Evolutionary conservation across 805 yeast genomes (phyloP).

Genomic region (Soucietia sequanensis): DNA sequence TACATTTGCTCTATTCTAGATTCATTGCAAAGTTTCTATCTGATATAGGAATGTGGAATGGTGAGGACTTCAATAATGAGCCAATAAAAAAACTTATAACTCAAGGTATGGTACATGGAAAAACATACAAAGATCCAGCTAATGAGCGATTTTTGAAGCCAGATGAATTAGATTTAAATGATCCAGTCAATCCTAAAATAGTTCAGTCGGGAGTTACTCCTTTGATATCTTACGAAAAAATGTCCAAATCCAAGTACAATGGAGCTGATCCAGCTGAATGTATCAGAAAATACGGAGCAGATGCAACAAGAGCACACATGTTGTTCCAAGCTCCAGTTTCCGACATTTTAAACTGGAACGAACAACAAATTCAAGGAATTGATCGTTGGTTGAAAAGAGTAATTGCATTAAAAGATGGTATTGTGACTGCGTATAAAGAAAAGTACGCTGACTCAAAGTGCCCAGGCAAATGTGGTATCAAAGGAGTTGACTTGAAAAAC

Average conservation of each 20-base stretch:
- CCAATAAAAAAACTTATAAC: conserved; percentile 81
- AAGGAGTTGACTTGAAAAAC: conserved; percentile 9
- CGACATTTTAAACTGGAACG: conserved; percentile 89
- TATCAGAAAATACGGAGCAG: conserved; percentile 80
- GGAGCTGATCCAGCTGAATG: conserved; percentile 89
- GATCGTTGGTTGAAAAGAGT: conserved; percentile 82
- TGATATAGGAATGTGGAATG: conserved; percentile 67
- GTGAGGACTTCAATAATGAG: conserved; percentile 59
- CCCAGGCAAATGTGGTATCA: background rate
- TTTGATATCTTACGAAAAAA: conserved; percentile 70
- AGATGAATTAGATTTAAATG: conserved; percentile 56
- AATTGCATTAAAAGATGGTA: conserved; percentile 24
- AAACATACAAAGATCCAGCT: conserved; percentile 69
- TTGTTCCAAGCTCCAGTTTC: conserved; percentile 87
- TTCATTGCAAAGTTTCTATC: conserved; percentile 80
- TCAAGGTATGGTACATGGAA: conserved; percentile 98
- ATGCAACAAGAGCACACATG: conserved; percentile 90
- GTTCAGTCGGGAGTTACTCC: conserved; percentile 53
- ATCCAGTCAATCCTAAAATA: conserved; percentile 44
- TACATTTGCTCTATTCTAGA: conserved; percentile 84
- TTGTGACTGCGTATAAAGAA: conserved; percentile 7
- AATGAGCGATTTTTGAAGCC: conserved; percentile 78
- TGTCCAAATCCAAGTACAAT: conserved; percentile 95
- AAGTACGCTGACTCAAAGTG: background rate
- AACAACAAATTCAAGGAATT: conserved; percentile 77